Percentiles rank a stretch among this genome's conserved stretches.
Conservation (phyloP, 352 stramenopile species). For the Globisporangium viniferum region DNA sequence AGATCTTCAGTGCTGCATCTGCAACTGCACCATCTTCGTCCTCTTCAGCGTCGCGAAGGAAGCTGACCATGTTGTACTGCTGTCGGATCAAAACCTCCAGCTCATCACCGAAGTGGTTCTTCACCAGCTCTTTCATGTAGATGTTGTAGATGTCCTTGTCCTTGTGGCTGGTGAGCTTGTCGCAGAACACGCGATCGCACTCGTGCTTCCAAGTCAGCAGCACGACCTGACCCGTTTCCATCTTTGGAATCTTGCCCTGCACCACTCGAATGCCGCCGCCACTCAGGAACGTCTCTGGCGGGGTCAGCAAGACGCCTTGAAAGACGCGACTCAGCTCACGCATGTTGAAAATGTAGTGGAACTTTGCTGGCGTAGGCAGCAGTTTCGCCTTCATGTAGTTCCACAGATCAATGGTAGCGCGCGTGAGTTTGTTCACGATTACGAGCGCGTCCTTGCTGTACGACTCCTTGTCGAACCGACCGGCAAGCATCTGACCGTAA, state of each 20-base stretch:
- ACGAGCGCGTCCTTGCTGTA: constrained; percentile 81
- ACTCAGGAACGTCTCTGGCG: constrained; percentile 93
- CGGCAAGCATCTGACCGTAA: constrained; percentile 97
- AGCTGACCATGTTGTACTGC: constrained; percentile 96
- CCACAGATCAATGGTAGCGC: constrained; percentile 96
- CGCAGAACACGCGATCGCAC: constrained; percentile 96
- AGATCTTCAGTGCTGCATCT: constrained; percentile 95
- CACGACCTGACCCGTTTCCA: constrained; percentile 91
- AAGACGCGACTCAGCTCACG: constrained; percentile 97
- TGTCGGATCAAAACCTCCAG: constrained; percentile 67
- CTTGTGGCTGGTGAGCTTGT: constrained; percentile 97
- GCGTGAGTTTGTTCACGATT: constrained; percentile 93
- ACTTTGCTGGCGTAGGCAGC: constrained; percentile 96
- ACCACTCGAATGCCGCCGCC: constrained; percentile 80
- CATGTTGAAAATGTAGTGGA: constrained; percentile 99
- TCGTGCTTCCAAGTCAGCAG: constrained; percentile 98
- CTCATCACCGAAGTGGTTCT: constrained; percentile 89
- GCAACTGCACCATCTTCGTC: constrained; percentile 95
- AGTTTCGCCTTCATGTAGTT: constrained; percentile 97
- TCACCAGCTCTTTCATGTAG: constrained; percentile 91
- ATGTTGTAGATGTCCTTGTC: constrained; percentile 94
- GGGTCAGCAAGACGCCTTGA: constrained; percentile 95
- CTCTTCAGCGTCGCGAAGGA: constrained; percentile 95
- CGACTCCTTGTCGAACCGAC: constrained; percentile 89
- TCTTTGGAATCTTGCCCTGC: constrained; percentile 86